Percentiles rank a stretch among this genome's conserved stretches.
Evolutionary conservation across 208 protist genomes (phyloP).

Genomic region (Tetramitus jugosus): DNA sequence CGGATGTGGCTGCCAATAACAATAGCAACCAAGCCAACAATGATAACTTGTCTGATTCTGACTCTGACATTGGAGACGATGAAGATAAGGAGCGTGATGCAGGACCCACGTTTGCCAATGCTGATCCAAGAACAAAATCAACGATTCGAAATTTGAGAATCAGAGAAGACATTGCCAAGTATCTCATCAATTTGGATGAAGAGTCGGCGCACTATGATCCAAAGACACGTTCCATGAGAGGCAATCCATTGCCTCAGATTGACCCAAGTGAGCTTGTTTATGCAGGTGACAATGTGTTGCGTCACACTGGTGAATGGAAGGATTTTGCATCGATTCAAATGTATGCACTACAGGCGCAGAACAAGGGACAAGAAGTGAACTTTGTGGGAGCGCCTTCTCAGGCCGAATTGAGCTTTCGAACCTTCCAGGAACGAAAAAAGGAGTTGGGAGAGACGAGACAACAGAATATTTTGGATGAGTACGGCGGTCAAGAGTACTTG

Average conservation of each 20-base stretch:
- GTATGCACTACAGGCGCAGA: conserved; percentile 54
- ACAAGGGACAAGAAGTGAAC: conserved; percentile 48
- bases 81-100: conserved; percentile 20
- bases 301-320: conserved; percentile 49
- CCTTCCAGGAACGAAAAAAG: conserved; percentile 54
- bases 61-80: conserved; percentile 25
- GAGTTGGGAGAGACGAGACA: conserved; percentile 37
- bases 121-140: conserved; percentile 44
- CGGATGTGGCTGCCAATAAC: too few relatives aligned
- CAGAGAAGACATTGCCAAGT: conserved; percentile 85
- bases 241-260: conserved; percentile 52
- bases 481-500: conserved; percentile 67
- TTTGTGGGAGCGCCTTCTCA: conserved; percentile 57
- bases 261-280: conserved; percentile 41
- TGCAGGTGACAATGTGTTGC: conserved; percentile 72
- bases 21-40: neutral
- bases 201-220: conserved; percentile 84
- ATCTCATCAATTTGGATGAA: conserved; percentile 72
- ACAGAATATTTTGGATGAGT: conserved; percentile 47
- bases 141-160: conserved; percentile 72
- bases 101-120: conserved; percentile 14
- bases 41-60: neutral
- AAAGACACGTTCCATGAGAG: conserved; percentile 79
- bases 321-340: conserved; percentile 50
- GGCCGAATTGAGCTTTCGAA: conserved; percentile 47